Percentiles rank a stretch among this genome's conserved stretches.
Conservation (phyloP, 1,284 basidiomycete species). For the Microbotryum violaceum region DNA sequence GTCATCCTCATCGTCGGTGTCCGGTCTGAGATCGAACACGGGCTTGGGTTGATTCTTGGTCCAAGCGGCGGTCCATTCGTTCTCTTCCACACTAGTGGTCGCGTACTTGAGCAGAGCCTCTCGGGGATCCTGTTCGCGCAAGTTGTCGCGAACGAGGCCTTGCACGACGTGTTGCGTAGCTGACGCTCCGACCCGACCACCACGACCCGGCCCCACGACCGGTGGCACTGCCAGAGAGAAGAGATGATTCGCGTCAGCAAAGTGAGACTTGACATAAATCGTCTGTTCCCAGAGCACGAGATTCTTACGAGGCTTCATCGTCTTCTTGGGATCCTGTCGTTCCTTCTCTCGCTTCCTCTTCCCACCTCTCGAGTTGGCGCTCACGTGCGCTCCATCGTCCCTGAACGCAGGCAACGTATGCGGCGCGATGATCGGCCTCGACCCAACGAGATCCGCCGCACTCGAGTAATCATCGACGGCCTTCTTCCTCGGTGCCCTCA, state of each 20-base stretch:
- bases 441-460: conserved; percentile 10
- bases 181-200: conserved; percentile 87
- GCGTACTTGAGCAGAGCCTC: conserved; percentile 95
- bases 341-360: conserved; percentile 77
- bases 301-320: conserved; percentile 57
- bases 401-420: conserved; percentile 82
- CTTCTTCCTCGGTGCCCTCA: conserved; percentile 51
- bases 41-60: conserved; percentile 27
- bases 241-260: not conserved
- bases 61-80: conserved; percentile 30
- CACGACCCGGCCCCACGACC: conserved; percentile 79
- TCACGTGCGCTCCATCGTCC: conserved; percentile 51
- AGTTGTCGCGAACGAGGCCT: conserved; percentile 78
- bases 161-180: conserved; percentile 93
- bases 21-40: conserved; percentile 20
- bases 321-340: conserved; percentile 78
- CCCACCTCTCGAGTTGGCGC: conserved; percentile 45
- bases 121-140: conserved; percentile 84
- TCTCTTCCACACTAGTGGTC: conserved; percentile 41
- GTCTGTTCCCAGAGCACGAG: too few species aligned
- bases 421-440: conserved; percentile 71
- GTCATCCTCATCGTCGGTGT: conserved; percentile 18
- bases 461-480: conserved; percentile 68
- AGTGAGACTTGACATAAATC: not conserved
- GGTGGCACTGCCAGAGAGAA: conserved; percentile 56